Conservation (phyloP, 257 asterid genomes). For the Cynanchum wilfordii region DNA sequence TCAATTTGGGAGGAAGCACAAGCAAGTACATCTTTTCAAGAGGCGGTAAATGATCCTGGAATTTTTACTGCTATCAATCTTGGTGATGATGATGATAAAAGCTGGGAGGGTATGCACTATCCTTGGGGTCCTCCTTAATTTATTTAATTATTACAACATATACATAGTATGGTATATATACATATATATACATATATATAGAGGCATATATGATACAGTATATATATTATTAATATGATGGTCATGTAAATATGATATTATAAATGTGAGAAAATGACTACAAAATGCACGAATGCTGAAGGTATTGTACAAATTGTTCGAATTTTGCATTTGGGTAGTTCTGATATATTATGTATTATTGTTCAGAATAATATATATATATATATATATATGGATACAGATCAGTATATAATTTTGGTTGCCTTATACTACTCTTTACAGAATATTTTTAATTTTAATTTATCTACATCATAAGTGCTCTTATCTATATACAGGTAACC, state of each 20-base stretch:
- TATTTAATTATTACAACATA: background rate
- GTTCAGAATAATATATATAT: background rate
- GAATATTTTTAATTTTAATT: too few species aligned
- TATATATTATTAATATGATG: too few species aligned
- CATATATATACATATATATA: background rate
- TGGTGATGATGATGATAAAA: background rate
- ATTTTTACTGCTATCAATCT: slow-evolving; percentile 19
- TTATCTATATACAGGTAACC: too few species aligned
- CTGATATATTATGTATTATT: background rate
- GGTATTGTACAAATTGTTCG: background rate
- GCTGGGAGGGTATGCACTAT: background rate
- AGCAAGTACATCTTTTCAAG: slow-evolving; percentile 35
- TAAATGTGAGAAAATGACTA: background rate
- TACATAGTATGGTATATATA: too few species aligned
- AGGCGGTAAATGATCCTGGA: slow-evolving; percentile 37
- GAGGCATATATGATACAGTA: too few species aligned
- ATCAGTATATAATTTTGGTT: background rate
- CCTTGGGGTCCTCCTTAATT: background rate
- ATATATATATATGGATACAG: background rate
- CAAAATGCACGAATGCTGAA: background rate
- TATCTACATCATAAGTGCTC: too few species aligned
- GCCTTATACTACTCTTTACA: background rate
- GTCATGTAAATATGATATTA: background rate
- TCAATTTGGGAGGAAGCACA: slow-evolving; percentile 61
- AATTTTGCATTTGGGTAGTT: background rate